A percentile compares a stretch with the other conserved stretches of the same genome.
Evolutionary conservation across 192 early-diverging fungal genomes (phyloP).

Genomic region (Podila clonocystis): DNA sequence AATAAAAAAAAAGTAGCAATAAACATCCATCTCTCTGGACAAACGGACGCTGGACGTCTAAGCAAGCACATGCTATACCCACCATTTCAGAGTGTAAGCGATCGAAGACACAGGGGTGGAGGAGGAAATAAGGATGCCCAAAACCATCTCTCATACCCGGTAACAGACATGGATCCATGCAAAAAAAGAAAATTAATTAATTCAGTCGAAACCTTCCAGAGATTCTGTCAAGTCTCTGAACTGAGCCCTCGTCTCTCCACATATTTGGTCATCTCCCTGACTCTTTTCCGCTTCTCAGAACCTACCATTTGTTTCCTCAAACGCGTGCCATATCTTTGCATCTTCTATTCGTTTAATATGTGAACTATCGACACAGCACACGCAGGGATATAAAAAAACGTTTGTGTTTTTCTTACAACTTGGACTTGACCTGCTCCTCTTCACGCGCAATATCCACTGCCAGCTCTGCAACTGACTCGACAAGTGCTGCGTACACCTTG

Average conservation of each 20-base stretch:
- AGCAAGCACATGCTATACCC: too few species aligned
- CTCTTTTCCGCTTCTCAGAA: neutral
- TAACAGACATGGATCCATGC: too few species aligned
- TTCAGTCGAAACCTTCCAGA: neutral
- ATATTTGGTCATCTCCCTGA: neutral
- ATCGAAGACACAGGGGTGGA: too few species aligned
- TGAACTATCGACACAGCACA: too few species aligned
- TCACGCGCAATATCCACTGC: constrained; percentile 72
- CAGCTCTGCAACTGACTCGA: constrained; percentile 59
- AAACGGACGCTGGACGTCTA: neutral
- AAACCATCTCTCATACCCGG: too few species aligned
- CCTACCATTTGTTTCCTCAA: neutral
- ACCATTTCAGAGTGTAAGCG: too few species aligned
- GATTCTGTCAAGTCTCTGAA: neutral
- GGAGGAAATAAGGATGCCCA: too few species aligned
- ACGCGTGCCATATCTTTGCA: too few species aligned
- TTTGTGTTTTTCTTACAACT: too few species aligned
- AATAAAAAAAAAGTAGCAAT: neutral
- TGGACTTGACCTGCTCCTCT: constrained; percentile 50
- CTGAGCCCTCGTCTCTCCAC: neutral
- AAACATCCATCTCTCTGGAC: neutral
- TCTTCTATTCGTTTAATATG: too few species aligned
- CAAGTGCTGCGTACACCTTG: constrained; percentile 48
- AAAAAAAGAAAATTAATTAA: neutral
- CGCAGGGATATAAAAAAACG: too few species aligned